Evolutionary conservation across 2,329 filamentous ascomycete species (phyloP), one percentile per base, ranked within the genome.

Genomic region (Pseudogymnoascus sp.): DNA sequence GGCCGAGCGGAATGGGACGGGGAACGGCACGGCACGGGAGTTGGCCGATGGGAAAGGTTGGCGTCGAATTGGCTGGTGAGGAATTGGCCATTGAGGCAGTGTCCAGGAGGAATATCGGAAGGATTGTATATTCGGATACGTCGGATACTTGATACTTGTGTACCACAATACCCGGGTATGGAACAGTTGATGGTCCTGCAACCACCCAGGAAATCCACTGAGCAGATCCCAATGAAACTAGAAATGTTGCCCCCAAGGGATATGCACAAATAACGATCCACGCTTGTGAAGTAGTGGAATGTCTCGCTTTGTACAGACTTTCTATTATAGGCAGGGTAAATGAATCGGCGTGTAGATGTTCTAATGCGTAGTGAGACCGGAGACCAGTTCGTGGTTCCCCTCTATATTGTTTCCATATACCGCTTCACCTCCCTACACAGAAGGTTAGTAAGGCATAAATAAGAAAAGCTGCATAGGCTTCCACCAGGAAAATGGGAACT

Each of bases 401-500:
- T 56, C 29, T 56, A 56, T 56, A 56, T 21, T 19, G 50, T 56
- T 29, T 56, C 50, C 50, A 56, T 56, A 21, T 56, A 56, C 1
- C 50, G 50, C 50, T 56, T 56, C n/a, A 56, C 50, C 10, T 56
- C 50, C 50, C 50, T 56, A 2, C 6, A 3, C 6, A 35, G 5
- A 19, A 21, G 29, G 29, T 56, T 33, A 56, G 50, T 56, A 56
- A 19, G 50, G 33, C 4, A 13, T 35, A 21, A 56, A 21, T 35
- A 53, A 44, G 16, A 24, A 7, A 31, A 1, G 8, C 21, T 14
- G 14, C 14, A 53, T n/a, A 31, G 19, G 1, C 13, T 3, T 33
- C 16, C 14, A 33, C n/a, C 47, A 56, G 21, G 8, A 14, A 21
- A 8, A 33, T 4, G 5, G 10, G 6, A 33, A 91, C 81, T 75